These are phyloP conservation scores for Lepidium didymum DNA, from an alignment of 345 rosid genomes.

Conservation along the genomic window DNA sequence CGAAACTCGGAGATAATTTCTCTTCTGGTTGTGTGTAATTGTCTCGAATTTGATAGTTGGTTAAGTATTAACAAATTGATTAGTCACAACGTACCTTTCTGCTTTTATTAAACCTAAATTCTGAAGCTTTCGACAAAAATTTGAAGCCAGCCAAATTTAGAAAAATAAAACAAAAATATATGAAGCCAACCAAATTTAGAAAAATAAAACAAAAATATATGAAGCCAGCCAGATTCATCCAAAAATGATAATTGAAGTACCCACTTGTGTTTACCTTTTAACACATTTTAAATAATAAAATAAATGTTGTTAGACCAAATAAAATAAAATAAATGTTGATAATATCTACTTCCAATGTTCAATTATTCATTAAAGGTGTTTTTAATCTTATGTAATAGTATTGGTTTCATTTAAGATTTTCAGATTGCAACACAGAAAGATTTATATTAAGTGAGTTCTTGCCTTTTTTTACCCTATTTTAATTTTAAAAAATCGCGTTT, in stretches of 20 bases:
- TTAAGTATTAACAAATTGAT: background rate
- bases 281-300: background rate
- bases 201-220: background rate
- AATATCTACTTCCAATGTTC: background rate
- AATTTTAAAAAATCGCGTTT: too few relatives aligned
- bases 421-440: too few relatives aligned
- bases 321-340: background rate
- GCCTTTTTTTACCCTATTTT: too few relatives aligned
- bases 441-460: too few relatives aligned
- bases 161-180: too few relatives aligned
- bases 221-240: background rate
- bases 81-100: conserved; percentile 15
- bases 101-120: background rate
- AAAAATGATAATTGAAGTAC: background rate
- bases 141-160: too few relatives aligned
- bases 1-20: background rate
- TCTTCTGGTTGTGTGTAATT: background rate
- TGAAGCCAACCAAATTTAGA: background rate
- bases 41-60: background rate
- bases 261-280: conserved; percentile 1
- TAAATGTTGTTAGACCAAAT: background rate
- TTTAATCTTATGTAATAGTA: too few relatives aligned
- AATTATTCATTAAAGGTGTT: background rate
- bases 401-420: too few relatives aligned
- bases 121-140: too few relatives aligned